phyloP scores from a whole-genome alignment of 2,329 filamentous ascomycete species.

The Sclerotinia glacialis region DNA sequence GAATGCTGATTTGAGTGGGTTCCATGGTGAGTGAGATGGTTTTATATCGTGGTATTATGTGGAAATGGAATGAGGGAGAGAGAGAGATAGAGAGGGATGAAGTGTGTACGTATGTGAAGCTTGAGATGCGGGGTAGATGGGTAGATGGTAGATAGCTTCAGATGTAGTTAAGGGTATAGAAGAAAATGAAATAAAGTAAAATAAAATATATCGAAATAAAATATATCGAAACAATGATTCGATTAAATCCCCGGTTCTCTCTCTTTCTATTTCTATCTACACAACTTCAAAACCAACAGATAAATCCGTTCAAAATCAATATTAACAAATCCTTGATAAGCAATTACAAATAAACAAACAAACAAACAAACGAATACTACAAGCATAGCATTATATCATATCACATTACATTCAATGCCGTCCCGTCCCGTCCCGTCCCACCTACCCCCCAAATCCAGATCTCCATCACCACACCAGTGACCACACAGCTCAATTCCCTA shows the following conservation, averaged over 20 bases:
- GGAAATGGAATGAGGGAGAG: neutral
- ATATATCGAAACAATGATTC: neutral
- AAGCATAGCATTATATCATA: no score
- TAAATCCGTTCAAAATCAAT: neutral
- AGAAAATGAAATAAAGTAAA: neutral
- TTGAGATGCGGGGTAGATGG: neutral
- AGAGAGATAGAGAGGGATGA: neutral
- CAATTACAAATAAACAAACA: constrained; percentile 1
- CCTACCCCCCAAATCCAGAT: neutral
- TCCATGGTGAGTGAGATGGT: constrained; percentile 26
- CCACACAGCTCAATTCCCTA: neutral
- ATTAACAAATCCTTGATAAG: constrained; percentile 3
- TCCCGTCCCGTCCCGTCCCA: neutral
- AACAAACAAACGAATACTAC: no score
- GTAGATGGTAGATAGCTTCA: neutral
- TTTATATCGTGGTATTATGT: neutral
- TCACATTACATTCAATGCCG: neutral
- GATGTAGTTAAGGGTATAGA: neutral
- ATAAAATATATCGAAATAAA: neutral
- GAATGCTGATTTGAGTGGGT: constrained; percentile 34
- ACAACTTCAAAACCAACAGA: neutral
- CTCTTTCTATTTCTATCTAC: neutral
- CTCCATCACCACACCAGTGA: neutral
- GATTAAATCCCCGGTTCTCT: neutral
- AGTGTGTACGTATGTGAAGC: neutral